Evolutionary conservation across 176 grass and related monocot genomes (phyloP), one percentile per base, ranked within the genome.

Genomic region (Lolium perenne): DNA sequence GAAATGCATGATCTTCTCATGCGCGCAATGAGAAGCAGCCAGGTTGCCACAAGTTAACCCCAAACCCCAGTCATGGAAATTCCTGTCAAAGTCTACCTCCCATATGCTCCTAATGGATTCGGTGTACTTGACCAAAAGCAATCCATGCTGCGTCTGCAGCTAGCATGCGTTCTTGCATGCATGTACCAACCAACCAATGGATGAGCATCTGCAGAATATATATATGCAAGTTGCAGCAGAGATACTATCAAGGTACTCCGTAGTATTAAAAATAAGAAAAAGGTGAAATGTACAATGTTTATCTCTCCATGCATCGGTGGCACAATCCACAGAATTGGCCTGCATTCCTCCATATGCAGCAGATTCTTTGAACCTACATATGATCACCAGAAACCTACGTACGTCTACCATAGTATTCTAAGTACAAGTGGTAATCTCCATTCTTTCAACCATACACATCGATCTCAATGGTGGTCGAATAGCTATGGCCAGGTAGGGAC

Each of bases 291-390:
- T 22, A 57, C 18, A 56, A 57, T 10, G n/a, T 22, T 23, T 70
- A 82, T 56, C 47, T 68, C 23, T 29, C 9, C 59, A 43, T 48
- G 13, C 59, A 84, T 6, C 71, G 6, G 61, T 51, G 71, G 21
- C 66, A 78, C 55, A 56, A 45, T 76, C 77, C 49, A 81, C 68
- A 59, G 69, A 76, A 60, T 69, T 81, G 78, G 58, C 88, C 58
- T 82, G 84, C 14, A 56, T 29, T 3, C 9, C 8, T 16, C 22
- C 7, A 75, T 51, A 75, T 17, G 72, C 3, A 32, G 3, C 0
- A 75, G 48, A 53, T 76, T 55, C 74, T 38, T 55, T 38, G 74
- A 76, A 76, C 50, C 23, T 18, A 35, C 48, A 76, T 76, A 54
- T 76, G 73, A 54, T 76, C 73, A 76, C 23, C 73, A 76, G 15